A percentile compares a stretch with the other conserved stretches of the same genome.
Conservation (phyloP, 768 basidiomycete species). For the Leccinum uliginosum region DNA sequence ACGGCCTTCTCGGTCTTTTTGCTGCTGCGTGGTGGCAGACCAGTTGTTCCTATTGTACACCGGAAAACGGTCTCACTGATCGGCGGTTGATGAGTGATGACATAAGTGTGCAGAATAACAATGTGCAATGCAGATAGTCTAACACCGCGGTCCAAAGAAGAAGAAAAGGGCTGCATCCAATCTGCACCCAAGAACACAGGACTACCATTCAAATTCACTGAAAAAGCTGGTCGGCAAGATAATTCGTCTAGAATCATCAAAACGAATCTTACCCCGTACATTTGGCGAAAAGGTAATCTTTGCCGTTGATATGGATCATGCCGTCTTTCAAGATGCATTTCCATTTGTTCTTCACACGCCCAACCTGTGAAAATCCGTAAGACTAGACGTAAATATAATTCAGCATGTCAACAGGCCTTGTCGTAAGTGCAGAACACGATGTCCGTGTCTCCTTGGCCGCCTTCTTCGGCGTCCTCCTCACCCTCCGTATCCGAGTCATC, state of each 20-base stretch:
- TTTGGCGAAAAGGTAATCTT: constrained; percentile 95
- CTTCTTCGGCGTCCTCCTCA: constrained; percentile 81
- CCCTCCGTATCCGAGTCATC: constrained; percentile 91
- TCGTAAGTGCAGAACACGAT: constrained; percentile 99
- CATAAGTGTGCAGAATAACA: constrained; percentile 22
- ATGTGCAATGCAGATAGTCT: constrained; percentile 23
- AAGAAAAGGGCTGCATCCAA: neutral
- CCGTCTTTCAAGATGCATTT: constrained; percentile 97
- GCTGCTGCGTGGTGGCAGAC: constrained; percentile 4
- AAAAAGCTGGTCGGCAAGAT: neutral
- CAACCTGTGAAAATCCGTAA: constrained; percentile 55
- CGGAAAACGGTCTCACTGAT: constrained; percentile 13
- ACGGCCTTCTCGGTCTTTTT: neutral
- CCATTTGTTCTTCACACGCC: constrained; percentile 99
- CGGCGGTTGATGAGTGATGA: constrained; percentile 10
- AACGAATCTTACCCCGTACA: constrained; percentile 80
- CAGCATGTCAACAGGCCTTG: constrained; percentile 55
- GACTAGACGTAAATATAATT: neutral
- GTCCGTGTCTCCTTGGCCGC: constrained; percentile 70
- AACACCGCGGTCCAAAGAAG: constrained; percentile 5
- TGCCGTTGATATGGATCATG: constrained; percentile 94
- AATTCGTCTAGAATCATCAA: neutral
- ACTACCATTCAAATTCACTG: constrained; percentile 47
- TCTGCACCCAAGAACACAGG: neutral
- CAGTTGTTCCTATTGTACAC: constrained; percentile 23